Percentiles rank a stretch among this genome's conserved stretches.
Conservation (phyloP, 495 filamentous ascomycete genomes). For the Aspergillus ellipticus region DNA sequence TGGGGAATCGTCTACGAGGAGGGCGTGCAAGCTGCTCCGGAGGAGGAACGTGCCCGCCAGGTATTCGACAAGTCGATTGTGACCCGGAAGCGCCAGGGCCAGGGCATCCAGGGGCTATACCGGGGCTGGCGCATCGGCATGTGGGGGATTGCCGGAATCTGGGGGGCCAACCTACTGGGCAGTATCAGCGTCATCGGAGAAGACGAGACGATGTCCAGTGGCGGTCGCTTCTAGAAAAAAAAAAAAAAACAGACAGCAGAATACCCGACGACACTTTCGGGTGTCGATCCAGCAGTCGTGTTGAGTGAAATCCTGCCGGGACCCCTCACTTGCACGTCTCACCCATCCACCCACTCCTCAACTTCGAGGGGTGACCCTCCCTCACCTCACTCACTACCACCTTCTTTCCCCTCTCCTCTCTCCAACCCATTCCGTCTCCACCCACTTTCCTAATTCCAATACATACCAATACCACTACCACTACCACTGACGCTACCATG, state of each 20-base stretch:
- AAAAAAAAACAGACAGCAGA: neutral
- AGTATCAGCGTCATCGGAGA: slow-evolving; percentile 33
- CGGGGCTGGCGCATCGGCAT: slow-evolving; percentile 92
- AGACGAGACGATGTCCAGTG: slow-evolving; percentile 34
- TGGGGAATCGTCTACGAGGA: slow-evolving; percentile 84
- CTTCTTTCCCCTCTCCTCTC: neutral
- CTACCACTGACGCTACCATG: neutral
- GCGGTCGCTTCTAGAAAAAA: slow-evolving; percentile 32
- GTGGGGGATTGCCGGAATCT: slow-evolving; percentile 90
- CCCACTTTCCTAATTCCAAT: neutral
- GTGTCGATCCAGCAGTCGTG: neutral
- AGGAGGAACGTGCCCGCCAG: slow-evolving; percentile 34
- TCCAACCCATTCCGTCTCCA: neutral
- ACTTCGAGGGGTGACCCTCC: too few species aligned
- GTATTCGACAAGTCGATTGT: slow-evolving; percentile 31
- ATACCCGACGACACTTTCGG: too few species aligned
- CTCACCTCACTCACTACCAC: neutral
- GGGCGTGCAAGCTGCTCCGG: slow-evolving; percentile 46
- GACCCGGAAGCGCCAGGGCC: slow-evolving; percentile 59
- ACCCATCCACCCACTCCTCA: too few species aligned
- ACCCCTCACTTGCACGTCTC: too few species aligned
- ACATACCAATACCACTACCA: neutral
- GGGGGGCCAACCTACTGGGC: slow-evolving; percentile 66
- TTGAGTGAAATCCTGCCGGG: too few species aligned
- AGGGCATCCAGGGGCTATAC: slow-evolving; percentile 81